Conservation (phyloP, 371 early-diverging fungal species). For the Mucor irregularis region DNA sequence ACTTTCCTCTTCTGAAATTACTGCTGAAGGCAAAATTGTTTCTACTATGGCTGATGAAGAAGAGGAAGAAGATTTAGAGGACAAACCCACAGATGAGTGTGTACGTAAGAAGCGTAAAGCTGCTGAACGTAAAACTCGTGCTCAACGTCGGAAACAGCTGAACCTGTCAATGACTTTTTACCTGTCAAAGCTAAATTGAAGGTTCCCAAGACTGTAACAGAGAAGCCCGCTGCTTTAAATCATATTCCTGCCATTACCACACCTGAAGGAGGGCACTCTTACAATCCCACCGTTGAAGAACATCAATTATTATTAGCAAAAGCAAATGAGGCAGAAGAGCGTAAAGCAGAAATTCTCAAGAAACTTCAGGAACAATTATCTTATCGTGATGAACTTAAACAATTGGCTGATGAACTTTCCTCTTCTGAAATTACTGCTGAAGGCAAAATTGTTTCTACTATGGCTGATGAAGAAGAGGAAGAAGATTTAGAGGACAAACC, state of each 20-base stretch:
- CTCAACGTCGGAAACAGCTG: too few relatives aligned
- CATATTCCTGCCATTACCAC: slow-evolving; percentile 69
- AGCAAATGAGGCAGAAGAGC: slow-evolving; percentile 55
- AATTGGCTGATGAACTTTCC: slow-evolving; percentile 47
- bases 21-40: slow-evolving; percentile 34
- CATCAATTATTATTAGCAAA: slow-evolving; percentile 65
- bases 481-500: slow-evolving; percentile 33
- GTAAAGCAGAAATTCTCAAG: slow-evolving; percentile 48
- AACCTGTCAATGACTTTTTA: too few relatives aligned
- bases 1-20: slow-evolving; percentile 6
- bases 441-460: slow-evolving; percentile 27
- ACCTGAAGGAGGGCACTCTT: slow-evolving; percentile 88
- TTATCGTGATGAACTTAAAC: slow-evolving; percentile 46
- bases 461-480: slow-evolving; percentile 53
- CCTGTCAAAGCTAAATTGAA: slow-evolving; percentile 19
- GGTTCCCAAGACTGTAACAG: slow-evolving; percentile 56
- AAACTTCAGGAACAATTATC: slow-evolving; percentile 48
- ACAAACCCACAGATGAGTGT: slow-evolving; percentile 32
- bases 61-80: slow-evolving; percentile 37
- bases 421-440: slow-evolving; percentile 21
- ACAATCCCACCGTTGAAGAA: slow-evolving; percentile 81
- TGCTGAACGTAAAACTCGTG: slow-evolving; percentile 45
- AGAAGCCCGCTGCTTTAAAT: slow-evolving; percentile 46
- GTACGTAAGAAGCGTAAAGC: slow-evolving; percentile 42
- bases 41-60: slow-evolving; percentile 50